These are phyloP conservation scores for Arabidopsis lyrata DNA, from an alignment of 441 rosid species.

Conservation along the genomic window DNA sequence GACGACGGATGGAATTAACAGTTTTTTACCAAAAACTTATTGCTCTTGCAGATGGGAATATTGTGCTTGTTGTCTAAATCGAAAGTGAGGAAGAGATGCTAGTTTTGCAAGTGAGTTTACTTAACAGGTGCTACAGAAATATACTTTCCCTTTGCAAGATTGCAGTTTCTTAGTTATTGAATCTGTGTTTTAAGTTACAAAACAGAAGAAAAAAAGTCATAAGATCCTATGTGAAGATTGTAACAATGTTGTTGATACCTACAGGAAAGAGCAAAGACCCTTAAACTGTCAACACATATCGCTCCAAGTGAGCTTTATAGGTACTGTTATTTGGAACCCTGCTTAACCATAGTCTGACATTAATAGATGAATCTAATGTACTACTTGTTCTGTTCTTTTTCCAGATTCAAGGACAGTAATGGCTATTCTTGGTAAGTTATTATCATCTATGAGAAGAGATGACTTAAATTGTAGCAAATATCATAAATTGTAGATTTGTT, in stretches of 20 bases:
- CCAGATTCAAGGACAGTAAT: slow-evolving; percentile 99
- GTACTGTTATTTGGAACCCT: slow-evolving; percentile 1
- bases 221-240: slow-evolving; percentile 8
- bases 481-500: not conserved
- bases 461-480: no score
- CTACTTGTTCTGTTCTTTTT: slow-evolving; percentile 30
- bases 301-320: slow-evolving; percentile 82
- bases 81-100: slow-evolving; percentile 92
- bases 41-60: slow-evolving; percentile 81
- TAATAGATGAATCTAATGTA: slow-evolving; percentile 12
- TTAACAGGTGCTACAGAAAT: slow-evolving; percentile 13
- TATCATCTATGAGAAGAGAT: not conserved
- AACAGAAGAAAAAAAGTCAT: not conserved
- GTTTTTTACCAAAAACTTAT: not conserved
- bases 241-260: slow-evolving; percentile 31
- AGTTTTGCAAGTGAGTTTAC: slow-evolving; percentile 76
- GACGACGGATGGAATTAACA: not conserved
- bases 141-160: not conserved
- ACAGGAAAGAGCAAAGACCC: slow-evolving; percentile 86
- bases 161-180: slow-evolving; percentile 10
- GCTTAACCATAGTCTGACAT: not conserved
- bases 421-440: slow-evolving; percentile 89
- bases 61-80: slow-evolving; percentile 91
- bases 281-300: slow-evolving; percentile 91
- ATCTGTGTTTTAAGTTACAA: slow-evolving; percentile 1